Evolutionary conservation across 805 yeast genomes (phyloP).

Genomic region (Saccharomyces mikatae): DNA sequence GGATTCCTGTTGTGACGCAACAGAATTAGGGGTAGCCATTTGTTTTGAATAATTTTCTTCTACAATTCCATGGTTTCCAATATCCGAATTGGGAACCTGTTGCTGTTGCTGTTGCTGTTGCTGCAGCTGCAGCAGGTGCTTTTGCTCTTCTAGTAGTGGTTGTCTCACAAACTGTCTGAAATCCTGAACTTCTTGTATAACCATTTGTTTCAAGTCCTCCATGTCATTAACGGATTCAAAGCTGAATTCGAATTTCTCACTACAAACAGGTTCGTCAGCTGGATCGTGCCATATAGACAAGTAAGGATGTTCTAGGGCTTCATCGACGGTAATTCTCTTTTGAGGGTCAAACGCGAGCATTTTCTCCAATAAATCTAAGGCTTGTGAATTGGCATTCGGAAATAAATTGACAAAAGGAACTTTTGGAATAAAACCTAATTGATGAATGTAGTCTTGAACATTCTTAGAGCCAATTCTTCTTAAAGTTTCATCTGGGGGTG

Average conservation of each 20-base stretch:
- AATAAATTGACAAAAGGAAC: conserved; percentile 64
- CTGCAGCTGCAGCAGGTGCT: conserved; percentile 21
- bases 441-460: conserved; percentile 86
- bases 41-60: conserved; percentile 14
- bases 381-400: conserved; percentile 82
- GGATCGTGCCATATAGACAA: conserved; percentile 88
- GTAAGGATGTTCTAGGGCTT: conserved; percentile 86
- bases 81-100: conserved; percentile 24
- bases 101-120: conserved; percentile 19
- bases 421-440: conserved; percentile 74
- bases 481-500: conserved; percentile 70
- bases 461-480: conserved; percentile 71
- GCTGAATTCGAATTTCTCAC: conserved; percentile 72
- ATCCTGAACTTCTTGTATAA: conserved; percentile 66
- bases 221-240: conserved; percentile 81
- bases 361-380: conserved; percentile 67
- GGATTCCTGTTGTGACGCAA: conserved; percentile 23
- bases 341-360: conserved; percentile 85
- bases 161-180: conserved; percentile 77
- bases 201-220: conserved; percentile 65
- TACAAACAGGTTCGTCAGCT: conserved; percentile 80
- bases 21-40: conserved; percentile 15
- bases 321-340: conserved; percentile 75
- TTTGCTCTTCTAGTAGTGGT: conserved; percentile 54
- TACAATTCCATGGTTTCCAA: conserved; percentile 2